These are phyloP conservation scores for Zalaria obscura DNA, from an alignment of 2,329 filamentous ascomycete species.

Conservation along the genomic window DNA sequence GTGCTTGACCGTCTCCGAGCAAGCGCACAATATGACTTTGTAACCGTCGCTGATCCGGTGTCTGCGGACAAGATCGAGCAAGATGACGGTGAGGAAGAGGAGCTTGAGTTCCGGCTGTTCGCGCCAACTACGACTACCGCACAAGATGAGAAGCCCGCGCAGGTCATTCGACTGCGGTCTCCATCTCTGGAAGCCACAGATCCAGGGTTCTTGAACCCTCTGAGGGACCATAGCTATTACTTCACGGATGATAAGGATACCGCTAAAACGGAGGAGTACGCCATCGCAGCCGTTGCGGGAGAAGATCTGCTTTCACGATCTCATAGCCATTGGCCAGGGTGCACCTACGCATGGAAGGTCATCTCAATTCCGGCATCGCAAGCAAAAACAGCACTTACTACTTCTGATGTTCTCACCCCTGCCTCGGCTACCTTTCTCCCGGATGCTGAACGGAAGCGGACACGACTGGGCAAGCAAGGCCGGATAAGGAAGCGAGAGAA, in stretches of 20 bases:
- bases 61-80: not conserved
- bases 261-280: slow-evolving; percentile 3
- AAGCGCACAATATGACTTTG: slow-evolving; percentile 2
- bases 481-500: slow-evolving; percentile 14
- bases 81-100: slow-evolving; percentile 9
- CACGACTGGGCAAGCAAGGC: slow-evolving; percentile 16
- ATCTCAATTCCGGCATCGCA: slow-evolving; percentile 7
- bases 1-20: slow-evolving; percentile 2
- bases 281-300: slow-evolving; percentile 9
- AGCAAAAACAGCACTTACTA: slow-evolving; percentile 2
- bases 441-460: slow-evolving; percentile 10
- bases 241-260: slow-evolving; percentile 6
- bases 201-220: slow-evolving; percentile 7
- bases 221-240: slow-evolving; percentile 9
- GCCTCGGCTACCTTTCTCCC: slow-evolving; percentile 1
- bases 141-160: slow-evolving; percentile 1
- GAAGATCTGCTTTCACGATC: slow-evolving; percentile 9
- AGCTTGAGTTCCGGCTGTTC: slow-evolving; percentile 15
- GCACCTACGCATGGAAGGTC: slow-evolving; percentile 13
- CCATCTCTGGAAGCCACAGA: slow-evolving; percentile 9
- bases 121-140: slow-evolving; percentile 7
- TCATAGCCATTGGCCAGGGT: slow-evolving; percentile 8
- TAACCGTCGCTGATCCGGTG: not conserved
- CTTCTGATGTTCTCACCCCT: not conserved
- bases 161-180: slow-evolving; percentile 12